Conservation (phyloP, 257 asterid genomes). For the Marsdenia floribunda region DNA sequence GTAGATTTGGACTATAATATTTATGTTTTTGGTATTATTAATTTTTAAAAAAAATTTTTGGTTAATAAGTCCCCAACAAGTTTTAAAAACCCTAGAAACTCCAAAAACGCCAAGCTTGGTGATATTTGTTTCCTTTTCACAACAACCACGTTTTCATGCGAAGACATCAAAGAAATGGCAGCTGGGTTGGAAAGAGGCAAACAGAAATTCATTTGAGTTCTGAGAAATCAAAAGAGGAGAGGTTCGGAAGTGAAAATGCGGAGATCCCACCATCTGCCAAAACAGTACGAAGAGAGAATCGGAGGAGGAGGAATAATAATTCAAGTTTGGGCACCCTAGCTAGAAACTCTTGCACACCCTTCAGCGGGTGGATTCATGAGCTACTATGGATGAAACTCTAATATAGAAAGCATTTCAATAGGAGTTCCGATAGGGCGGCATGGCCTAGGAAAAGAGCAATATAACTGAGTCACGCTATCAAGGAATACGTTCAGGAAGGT, state of each 20-base stretch:
- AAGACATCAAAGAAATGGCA: slow-evolving; percentile 21
- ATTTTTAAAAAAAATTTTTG: neutral
- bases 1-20: too few relatives aligned
- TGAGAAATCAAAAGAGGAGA: slow-evolving; percentile 13
- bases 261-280: neutral
- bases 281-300: slow-evolving; percentile 22
- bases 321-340: slow-evolving; percentile 27
- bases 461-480: slow-evolving; percentile 13
- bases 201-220: slow-evolving; percentile 26
- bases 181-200: slow-evolving; percentile 19
- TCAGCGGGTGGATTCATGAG: slow-evolving; percentile 29
- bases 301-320: slow-evolving; percentile 17
- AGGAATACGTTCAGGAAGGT: slow-evolving; percentile 10
- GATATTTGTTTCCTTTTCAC: slow-evolving; percentile 25
- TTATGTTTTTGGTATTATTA: too few relatives aligned
- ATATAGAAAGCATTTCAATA: slow-evolving; percentile 20
- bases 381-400: too few relatives aligned
- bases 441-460: slow-evolving; percentile 26
- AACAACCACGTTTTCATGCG: slow-evolving; percentile 14
- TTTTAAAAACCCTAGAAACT: too few relatives aligned
- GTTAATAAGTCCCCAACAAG: too few relatives aligned
- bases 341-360: slow-evolving; percentile 13
- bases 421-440: slow-evolving; percentile 30
- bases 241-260: too few relatives aligned
- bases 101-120: slow-evolving; percentile 18